Conservation (phyloP, 257 asterid species). For the Nicotiana tomentosiformis region DNA sequence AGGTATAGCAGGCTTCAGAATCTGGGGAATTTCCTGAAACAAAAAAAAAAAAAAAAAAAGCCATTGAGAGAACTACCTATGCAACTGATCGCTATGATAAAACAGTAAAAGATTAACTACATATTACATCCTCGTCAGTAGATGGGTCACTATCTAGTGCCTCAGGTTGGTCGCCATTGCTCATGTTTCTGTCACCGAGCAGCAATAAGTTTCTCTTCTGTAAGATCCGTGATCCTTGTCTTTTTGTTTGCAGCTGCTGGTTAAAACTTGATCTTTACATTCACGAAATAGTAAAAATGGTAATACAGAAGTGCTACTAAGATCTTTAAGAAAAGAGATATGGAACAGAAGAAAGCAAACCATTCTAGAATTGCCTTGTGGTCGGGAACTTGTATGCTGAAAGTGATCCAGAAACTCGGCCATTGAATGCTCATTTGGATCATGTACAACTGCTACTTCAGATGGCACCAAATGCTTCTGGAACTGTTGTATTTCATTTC, state of each 20-base stretch:
- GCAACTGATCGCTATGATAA: conserved; percentile 11
- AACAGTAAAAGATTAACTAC: conserved; percentile 17
- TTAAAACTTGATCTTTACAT: neutral
- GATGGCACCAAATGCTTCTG: conserved; percentile 15
- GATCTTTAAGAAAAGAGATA: conserved; percentile 12
- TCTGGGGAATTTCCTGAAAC: conserved; percentile 49
- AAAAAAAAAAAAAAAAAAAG: conserved; percentile 21
- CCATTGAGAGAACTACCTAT: conserved; percentile 10
- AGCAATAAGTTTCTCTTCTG: conserved; percentile 22
- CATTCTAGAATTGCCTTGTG: conserved; percentile 35
- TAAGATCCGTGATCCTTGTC: conserved; percentile 19
- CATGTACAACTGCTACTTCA: conserved; percentile 30
- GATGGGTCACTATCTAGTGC: conserved; percentile 32
- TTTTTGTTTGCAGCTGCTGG: conserved; percentile 31
- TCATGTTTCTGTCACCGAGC: conserved; percentile 33
- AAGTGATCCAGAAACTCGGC: conserved; percentile 61
- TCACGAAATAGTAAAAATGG: conserved; percentile 1
- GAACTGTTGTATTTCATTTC: no score
- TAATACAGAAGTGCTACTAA: conserved; percentile 1
- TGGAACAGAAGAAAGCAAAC: conserved; percentile 31
- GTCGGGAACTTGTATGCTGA: conserved; percentile 33
- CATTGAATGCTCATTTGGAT: conserved; percentile 46
- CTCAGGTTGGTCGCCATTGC: conserved; percentile 41
- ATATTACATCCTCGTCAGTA: conserved; percentile 52
- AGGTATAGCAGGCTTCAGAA: conserved; percentile 25